Percentiles rank a stretch among this genome's conserved stretches.
These are phyloP conservation scores for Xanthoconium stramineum DNA, from an alignment of 768 basidiomycete genomes.

Conservation along the genomic window DNA sequence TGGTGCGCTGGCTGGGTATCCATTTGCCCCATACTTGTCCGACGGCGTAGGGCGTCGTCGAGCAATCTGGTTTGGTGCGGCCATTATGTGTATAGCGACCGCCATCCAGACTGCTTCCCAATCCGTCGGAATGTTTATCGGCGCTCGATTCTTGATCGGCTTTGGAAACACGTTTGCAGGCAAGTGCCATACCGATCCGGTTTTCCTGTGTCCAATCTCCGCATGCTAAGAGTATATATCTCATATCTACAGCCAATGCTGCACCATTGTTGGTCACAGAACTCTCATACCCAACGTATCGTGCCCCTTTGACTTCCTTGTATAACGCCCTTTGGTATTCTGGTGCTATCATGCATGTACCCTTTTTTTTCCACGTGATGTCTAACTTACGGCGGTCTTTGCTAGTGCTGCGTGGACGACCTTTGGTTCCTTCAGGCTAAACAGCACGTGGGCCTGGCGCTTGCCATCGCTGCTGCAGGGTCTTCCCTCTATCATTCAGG, in stretches of 20 bases:
- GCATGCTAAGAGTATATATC: not conserved
- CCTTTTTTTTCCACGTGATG: not conserved
- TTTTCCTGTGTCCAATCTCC: not conserved
- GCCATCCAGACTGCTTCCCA: conserved; percentile 67
- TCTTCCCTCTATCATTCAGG: conserved; percentile 64
- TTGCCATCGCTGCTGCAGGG: conserved; percentile 73
- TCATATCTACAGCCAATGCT: conserved; percentile 46
- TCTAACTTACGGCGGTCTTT: not conserved
- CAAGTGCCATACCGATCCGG: conserved; percentile 21
- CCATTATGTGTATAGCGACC: conserved; percentile 64
- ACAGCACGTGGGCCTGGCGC: conserved; percentile 75
- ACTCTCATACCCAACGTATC: conserved; percentile 77
- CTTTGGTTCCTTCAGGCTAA: conserved; percentile 73
- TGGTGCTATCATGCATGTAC: conserved; percentile 68
- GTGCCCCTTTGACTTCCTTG: conserved; percentile 70
- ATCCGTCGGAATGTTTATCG: conserved; percentile 78
- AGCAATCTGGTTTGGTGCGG: conserved; percentile 64
- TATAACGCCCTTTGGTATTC: conserved; percentile 88
- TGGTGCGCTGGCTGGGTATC: conserved; percentile 66
- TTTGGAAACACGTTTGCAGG: conserved; percentile 73
- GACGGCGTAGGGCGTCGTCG: conserved; percentile 68
- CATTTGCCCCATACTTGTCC: conserved; percentile 67
- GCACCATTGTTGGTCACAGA: conserved; percentile 84
- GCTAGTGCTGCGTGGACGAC: conserved; percentile 74
- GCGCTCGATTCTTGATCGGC: conserved; percentile 74